A percentile compares a stretch with the other conserved stretches of the same genome.
Evolutionary conservation across 2,329 filamentous ascomycete species (phyloP).

Genomic region (Botrytis porri): DNA sequence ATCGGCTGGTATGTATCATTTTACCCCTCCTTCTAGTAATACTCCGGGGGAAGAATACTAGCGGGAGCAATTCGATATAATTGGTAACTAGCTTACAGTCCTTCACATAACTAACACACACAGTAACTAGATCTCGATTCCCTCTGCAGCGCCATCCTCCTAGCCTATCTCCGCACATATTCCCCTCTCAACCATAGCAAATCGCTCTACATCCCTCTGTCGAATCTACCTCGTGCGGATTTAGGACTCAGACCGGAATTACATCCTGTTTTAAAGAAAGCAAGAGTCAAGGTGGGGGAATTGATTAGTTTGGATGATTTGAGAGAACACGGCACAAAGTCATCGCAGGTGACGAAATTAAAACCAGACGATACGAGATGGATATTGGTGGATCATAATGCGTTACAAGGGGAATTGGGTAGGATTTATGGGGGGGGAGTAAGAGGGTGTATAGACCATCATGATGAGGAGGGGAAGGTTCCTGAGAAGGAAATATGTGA

Average conservation of each 20-base stretch:
- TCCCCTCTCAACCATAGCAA: slow-evolving; percentile 41
- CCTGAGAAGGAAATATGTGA: slow-evolving; percentile 43
- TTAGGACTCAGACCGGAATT: slow-evolving; percentile 72
- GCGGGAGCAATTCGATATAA: not conserved
- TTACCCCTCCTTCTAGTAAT: slow-evolving; percentile 18
- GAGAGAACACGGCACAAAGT: slow-evolving; percentile 47
- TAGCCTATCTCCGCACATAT: slow-evolving; percentile 70
- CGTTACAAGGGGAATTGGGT: slow-evolving; percentile 60
- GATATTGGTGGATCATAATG: slow-evolving; percentile 80
- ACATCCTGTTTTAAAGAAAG: slow-evolving; percentile 58
- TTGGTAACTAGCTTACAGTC: not conserved
- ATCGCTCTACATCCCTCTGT: slow-evolving; percentile 66
- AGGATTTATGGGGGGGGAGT: slow-evolving; percentile 52
- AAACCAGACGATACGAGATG: slow-evolving; percentile 55
- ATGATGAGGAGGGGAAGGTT: slow-evolving; percentile 65
- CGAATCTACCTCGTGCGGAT: slow-evolving; percentile 66
- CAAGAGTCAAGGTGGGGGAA: slow-evolving; percentile 56
- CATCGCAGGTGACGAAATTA: slow-evolving; percentile 35
- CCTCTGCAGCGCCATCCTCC: slow-evolving; percentile 68
- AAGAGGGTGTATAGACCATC: slow-evolving; percentile 72
- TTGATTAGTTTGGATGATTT: slow-evolving; percentile 64
- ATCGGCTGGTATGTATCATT: slow-evolving; percentile 53
- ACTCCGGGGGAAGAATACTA: not conserved
- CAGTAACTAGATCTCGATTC: slow-evolving; percentile 69
- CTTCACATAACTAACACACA: not conserved